Conservation (phyloP, 2,329 filamentous ascomycete species). For the Stachybotrys elegans region DNA sequence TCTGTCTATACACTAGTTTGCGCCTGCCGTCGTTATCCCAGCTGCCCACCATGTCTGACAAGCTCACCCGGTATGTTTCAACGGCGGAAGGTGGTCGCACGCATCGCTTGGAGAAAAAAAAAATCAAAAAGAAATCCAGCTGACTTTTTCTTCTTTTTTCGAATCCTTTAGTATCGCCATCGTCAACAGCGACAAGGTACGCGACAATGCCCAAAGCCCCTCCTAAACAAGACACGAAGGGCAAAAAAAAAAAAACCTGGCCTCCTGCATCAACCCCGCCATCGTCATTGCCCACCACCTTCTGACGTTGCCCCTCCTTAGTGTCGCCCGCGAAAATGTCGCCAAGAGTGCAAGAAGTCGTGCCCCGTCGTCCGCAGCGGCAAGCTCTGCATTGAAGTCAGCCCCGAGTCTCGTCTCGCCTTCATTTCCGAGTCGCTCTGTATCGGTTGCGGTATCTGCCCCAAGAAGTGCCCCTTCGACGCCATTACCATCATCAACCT, state of each 20-base stretch:
- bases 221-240: too few species aligned
- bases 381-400: slow-evolving; percentile 96
- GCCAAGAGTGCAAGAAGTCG: slow-evolving; percentile 98
- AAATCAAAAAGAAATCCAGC: not conserved
- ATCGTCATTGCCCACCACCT: slow-evolving; percentile 10
- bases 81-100: too few species aligned
- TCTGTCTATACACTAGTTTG: slow-evolving; percentile 11
- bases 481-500: slow-evolving; percentile 99
- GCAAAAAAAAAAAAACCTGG: too few species aligned
- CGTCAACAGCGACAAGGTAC: slow-evolving; percentile 95
- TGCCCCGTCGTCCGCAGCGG: slow-evolving; percentile 96
- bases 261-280: slow-evolving; percentile 15
- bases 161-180: slow-evolving; percentile 76
- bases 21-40: too few species aligned
- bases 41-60: slow-evolving; percentile 72
- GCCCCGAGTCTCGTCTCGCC: slow-evolving; percentile 82
- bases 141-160: not conserved
- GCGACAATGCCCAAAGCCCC: slow-evolving; percentile 12
- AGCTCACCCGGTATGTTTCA: slow-evolving; percentile 76
- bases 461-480: slow-evolving; percentile 98
- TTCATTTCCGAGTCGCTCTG: slow-evolving; percentile 96
- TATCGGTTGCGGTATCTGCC: slow-evolving; percentile 98
- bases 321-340: slow-evolving; percentile 65
- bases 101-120: too few species aligned
- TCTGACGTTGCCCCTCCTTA: slow-evolving; percentile 22